These are phyloP conservation scores for Aureobasidium sp. DNA, from an alignment of 2,329 filamentous ascomycete genomes.

Conservation along the genomic window DNA sequence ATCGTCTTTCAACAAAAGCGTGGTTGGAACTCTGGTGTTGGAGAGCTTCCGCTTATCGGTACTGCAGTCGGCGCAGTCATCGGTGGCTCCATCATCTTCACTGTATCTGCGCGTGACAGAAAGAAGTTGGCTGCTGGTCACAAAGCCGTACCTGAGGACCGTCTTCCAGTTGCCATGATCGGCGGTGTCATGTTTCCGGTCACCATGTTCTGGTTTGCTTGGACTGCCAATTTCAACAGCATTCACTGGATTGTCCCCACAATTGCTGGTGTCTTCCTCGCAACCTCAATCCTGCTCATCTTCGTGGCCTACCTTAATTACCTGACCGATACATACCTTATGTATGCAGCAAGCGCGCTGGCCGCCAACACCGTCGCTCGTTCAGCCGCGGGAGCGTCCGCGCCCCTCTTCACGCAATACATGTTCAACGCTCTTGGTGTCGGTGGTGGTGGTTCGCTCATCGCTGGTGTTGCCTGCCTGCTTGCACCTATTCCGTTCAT, in stretches of 20 bases:
- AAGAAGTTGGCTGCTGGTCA: constrained; percentile 34
- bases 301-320: constrained; percentile 51
- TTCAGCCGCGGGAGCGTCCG: constrained; percentile 25
- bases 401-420: constrained; percentile 27
- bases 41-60: constrained; percentile 46
- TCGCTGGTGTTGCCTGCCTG: constrained; percentile 37
- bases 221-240: constrained; percentile 33
- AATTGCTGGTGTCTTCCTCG: constrained; percentile 38
- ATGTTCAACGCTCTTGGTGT: constrained; percentile 28
- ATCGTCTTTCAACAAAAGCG: constrained; percentile 48
- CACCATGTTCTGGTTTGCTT: constrained; percentile 32
- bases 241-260: constrained; percentile 43
- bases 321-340: constrained; percentile 45
- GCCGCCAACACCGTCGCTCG: constrained; percentile 27
- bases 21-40: constrained; percentile 49
- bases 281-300: constrained; percentile 36
- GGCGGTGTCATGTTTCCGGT: constrained; percentile 29
- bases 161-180: constrained; percentile 26
- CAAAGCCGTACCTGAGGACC: constrained; percentile 38
- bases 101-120: constrained; percentile 33
- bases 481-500: constrained; percentile 29
- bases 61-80: constrained; percentile 43
- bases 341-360: constrained; percentile 28
- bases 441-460: constrained; percentile 31
- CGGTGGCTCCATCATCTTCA: constrained; percentile 37